Conservation (phyloP, 306 rosid genomes). For the Betula pendula region DNA sequence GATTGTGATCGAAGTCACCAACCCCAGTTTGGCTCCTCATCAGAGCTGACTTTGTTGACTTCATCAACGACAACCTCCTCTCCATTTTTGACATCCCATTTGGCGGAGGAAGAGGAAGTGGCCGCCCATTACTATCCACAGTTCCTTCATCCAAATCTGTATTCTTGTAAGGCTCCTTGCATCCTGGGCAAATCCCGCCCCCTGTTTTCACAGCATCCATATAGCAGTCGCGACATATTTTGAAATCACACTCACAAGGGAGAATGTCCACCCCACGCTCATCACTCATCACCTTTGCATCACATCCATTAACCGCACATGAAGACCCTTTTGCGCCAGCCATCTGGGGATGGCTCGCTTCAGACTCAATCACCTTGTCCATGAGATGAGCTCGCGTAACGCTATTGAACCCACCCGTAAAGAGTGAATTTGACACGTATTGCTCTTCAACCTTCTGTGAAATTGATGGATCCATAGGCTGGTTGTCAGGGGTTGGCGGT, state of each 20-base stretch:
- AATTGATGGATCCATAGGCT: slow-evolving; percentile 85
- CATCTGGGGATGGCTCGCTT: slow-evolving; percentile 93
- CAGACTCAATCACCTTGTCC: slow-evolving; percentile 94
- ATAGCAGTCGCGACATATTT: slow-evolving; percentile 93
- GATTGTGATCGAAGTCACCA: slow-evolving; percentile 82
- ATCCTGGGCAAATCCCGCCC: slow-evolving; percentile 82
- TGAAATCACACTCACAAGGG: slow-evolving; percentile 97
- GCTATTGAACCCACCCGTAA: slow-evolving; percentile 92
- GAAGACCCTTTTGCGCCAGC: slow-evolving; percentile 91
- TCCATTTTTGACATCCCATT: slow-evolving; percentile 75
- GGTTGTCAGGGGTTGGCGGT: slow-evolving; percentile 95
- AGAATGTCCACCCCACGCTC: slow-evolving; percentile 84
- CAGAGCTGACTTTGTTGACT: slow-evolving; percentile 76
- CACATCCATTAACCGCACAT: slow-evolving; percentile 89
- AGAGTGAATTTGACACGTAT: slow-evolving; percentile 80
- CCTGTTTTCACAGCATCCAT: slow-evolving; percentile 80
- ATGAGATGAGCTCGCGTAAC: slow-evolving; percentile 85
- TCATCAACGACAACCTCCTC: slow-evolving; percentile 85
- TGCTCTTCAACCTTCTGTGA: slow-evolving; percentile 95
- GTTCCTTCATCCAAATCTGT: slow-evolving; percentile 76
- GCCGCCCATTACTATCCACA: slow-evolving; percentile 56
- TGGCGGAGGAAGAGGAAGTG: slow-evolving; percentile 75
- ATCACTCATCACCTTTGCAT: slow-evolving; percentile 88
- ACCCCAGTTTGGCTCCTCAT: slow-evolving; percentile 85
- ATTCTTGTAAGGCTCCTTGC: slow-evolving; percentile 87